Conservation (phyloP, 352 stramenopile species). For the Phytopythium mirpurense region DNA sequence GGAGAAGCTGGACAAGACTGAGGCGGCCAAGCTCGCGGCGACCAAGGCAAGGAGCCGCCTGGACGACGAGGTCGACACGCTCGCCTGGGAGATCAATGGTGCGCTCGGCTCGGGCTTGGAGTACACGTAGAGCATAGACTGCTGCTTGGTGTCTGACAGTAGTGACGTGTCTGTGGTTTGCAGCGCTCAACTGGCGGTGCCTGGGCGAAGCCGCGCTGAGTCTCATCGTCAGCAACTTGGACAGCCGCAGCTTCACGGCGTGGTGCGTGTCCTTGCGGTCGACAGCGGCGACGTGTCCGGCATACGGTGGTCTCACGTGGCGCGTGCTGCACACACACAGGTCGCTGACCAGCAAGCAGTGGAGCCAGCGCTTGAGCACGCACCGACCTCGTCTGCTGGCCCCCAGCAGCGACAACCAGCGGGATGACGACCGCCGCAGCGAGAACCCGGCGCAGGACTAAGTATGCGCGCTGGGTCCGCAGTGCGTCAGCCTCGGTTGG, state of each 20-base stretch:
- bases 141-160: no score
- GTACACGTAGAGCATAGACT: no score
- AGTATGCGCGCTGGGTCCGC: no score
- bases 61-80: slow-evolving; percentile 45
- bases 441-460: slow-evolving; percentile 11
- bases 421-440: slow-evolving; percentile 10
- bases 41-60: slow-evolving; percentile 32
- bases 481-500: no score
- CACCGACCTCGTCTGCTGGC: background rate
- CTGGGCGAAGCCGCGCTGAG: slow-evolving; percentile 27
- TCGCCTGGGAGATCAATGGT: slow-evolving; percentile 71
- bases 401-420: slow-evolving; percentile 3
- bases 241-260: slow-evolving; percentile 21
- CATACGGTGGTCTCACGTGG: background rate
- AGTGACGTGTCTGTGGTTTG: no score
- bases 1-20: slow-evolving; percentile 24
- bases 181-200: slow-evolving; percentile 44
- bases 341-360: slow-evolving; percentile 42
- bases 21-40: slow-evolving; percentile 27
- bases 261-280: slow-evolving; percentile 19
- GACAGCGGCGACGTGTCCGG: background rate
- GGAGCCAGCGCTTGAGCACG: slow-evolving; percentile 17
- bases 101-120: background rate
- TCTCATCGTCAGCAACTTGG: slow-evolving; percentile 23
- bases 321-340: no score